phyloP scores from a whole-genome alignment of 1,284 basidiomycete species.

The Melampsora larici-populina region DNA sequence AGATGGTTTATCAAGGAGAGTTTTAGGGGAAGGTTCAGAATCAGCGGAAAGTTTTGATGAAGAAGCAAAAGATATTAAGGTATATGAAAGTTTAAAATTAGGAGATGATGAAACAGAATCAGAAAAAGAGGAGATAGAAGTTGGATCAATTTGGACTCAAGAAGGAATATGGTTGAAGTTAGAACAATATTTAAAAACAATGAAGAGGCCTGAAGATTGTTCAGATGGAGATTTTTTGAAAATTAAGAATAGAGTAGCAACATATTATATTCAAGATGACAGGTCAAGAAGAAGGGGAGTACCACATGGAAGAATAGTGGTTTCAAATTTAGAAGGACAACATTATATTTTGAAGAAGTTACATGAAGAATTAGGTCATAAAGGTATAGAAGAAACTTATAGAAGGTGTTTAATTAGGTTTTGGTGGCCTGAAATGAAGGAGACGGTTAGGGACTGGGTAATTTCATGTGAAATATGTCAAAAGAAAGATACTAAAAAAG shows the following conservation, averaged over 20 bases:
- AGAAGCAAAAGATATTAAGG: neutral
- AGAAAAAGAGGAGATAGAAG: neutral
- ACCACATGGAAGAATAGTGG: neutral
- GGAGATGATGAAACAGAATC: neutral
- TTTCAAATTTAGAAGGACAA: neutral
- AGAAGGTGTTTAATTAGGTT: too few relatives aligned
- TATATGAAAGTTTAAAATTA: too few relatives aligned
- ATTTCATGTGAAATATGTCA: slow-evolving; percentile 18
- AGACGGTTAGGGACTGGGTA: neutral
- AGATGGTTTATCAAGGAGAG: slow-evolving; percentile 13
- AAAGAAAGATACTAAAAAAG: neutral
- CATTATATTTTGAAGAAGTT: neutral
- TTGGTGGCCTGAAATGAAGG: too few relatives aligned
- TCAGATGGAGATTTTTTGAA: neutral
- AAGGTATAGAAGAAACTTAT: too few relatives aligned
- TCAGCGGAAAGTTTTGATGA: slow-evolving; percentile 16
- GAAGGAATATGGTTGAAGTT: neutral
- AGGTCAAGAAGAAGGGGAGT: neutral
- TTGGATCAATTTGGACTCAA: neutral
- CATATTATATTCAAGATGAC: neutral
- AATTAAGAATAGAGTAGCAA: neutral
- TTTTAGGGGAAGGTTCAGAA: neutral
- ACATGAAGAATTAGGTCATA: slow-evolving; percentile 24
- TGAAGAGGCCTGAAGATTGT: neutral
- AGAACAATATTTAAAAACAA: neutral